A percentile compares a stretch with the other conserved stretches of the same genome.
Conservation (phyloP, 345 rosid species). For the Limnanthes douglasii region DNA sequence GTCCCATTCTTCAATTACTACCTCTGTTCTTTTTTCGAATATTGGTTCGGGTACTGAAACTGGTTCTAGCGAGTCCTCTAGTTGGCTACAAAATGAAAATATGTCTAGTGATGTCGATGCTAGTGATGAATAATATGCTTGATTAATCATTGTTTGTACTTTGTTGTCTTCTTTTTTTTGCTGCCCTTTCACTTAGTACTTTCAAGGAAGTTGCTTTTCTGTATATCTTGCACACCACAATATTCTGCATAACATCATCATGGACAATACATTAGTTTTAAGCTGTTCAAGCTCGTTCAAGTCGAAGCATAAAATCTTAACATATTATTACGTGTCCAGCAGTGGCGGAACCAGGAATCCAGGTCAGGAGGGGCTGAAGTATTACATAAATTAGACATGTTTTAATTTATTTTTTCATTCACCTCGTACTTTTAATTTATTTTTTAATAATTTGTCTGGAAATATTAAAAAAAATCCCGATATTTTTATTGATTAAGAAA, state of each 20-base stretch:
- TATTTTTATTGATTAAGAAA: no score
- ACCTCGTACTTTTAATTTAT: no score
- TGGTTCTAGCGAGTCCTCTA: conserved; percentile 18
- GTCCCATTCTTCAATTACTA: not conserved
- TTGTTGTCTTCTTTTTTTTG: conserved; percentile 45
- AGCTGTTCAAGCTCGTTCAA: not conserved
- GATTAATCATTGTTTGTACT: conserved; percentile 10
- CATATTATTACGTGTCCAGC: not conserved
- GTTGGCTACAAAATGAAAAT: conserved; percentile 18
- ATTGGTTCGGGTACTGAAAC: not conserved
- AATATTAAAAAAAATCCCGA: no score
- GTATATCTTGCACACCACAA: conserved; percentile 87
- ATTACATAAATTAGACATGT: no score
- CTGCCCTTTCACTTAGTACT: conserved; percentile 79
- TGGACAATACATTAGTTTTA: conserved; percentile 1
- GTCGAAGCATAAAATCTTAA: not conserved
- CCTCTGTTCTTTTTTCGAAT: conserved; percentile 1
- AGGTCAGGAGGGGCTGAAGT: no score
- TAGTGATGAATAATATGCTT: conserved; percentile 29
- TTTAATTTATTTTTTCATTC: no score
- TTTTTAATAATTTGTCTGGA: no score
- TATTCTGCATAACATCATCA: conserved; percentile 59
- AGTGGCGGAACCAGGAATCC: no score
- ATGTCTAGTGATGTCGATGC: conserved; percentile 26
- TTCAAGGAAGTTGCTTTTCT: conserved; percentile 84